phyloP scores from a whole-genome alignment of 192 early-diverging fungal genomes.

The Coemansia sp. region DNA sequence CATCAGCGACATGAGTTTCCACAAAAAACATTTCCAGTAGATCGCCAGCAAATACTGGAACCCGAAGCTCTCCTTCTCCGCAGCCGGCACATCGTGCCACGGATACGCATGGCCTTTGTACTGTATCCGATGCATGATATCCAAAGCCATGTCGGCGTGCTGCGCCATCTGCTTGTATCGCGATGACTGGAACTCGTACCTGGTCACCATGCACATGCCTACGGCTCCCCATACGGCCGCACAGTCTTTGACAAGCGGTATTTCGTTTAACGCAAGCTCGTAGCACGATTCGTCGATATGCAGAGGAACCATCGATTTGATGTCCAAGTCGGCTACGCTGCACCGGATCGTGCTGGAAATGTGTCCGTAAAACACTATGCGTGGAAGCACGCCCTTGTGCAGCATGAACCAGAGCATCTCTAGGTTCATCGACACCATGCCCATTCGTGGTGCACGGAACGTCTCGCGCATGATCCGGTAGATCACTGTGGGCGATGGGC shows the following conservation, averaged over 20 bases:
- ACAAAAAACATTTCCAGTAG: conserved; percentile 51
- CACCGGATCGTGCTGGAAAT: conserved; percentile 46
- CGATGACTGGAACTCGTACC: conserved; percentile 52
- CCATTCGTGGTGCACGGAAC: conserved; percentile 50
- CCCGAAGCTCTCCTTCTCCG: conserved; percentile 39
- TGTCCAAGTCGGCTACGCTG: conserved; percentile 28
- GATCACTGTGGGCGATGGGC: conserved; percentile 21
- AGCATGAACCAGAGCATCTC: conserved; percentile 50
- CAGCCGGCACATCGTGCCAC: conserved; percentile 24
- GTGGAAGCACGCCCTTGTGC: conserved; percentile 43
- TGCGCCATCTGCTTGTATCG: conserved; percentile 41
- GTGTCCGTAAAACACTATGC: conserved; percentile 48
- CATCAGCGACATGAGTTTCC: conserved; percentile 40
- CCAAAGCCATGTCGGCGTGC: conserved; percentile 40
- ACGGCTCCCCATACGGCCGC: conserved; percentile 43
- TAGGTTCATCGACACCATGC: conserved; percentile 48
- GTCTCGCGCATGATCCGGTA: conserved; percentile 52
- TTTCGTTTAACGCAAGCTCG: conserved; percentile 35
- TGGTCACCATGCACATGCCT: conserved; percentile 40
- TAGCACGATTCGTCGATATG: conserved; percentile 50
- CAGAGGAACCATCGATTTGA: conserved; percentile 34
- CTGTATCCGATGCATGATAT: conserved; percentile 33
- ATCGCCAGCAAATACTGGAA: conserved; percentile 49
- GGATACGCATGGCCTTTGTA: conserved; percentile 30
- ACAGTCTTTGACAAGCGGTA: conserved; percentile 23